These are phyloP conservation scores for Saccharomycopsis synnaedendra DNA, from an alignment of 805 yeast genomes.

Conservation along the genomic window DNA sequence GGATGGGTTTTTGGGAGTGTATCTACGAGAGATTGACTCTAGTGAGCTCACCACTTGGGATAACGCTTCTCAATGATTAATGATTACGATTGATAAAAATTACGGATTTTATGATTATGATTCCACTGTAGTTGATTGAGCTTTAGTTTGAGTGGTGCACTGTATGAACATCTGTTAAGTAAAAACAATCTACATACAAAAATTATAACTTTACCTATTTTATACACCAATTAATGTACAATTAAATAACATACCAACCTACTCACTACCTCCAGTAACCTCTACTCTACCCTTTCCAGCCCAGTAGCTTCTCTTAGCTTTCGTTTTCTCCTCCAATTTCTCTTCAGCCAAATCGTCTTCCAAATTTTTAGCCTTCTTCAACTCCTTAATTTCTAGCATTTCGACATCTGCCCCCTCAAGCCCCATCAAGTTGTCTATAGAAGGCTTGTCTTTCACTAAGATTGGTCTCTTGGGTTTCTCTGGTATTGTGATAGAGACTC, in stretches of 20 bases:
- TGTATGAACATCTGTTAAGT: no score
- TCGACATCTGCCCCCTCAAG: neutral
- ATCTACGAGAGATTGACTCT: neutral
- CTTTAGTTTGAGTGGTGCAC: no score
- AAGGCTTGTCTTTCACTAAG: neutral
- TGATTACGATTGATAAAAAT: no score
- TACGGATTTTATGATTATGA: no score
- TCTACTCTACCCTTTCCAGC: conserved; percentile 23
- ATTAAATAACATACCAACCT: neutral
- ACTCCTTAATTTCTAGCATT: neutral
- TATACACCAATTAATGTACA: neutral
- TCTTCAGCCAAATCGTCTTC: neutral
- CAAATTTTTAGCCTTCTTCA: neutral
- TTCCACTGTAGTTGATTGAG: no score
- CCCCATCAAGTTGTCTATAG: neutral
- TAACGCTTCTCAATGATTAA: no score
- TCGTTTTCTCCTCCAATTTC: neutral
- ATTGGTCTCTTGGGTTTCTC: no score
- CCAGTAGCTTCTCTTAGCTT: conserved; percentile 27
- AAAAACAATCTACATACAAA: no score
- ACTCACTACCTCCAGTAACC: no score
- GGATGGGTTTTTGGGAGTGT: conserved; percentile 10
- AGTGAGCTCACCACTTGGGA: no score
- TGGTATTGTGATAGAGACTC: no score
- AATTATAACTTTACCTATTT: neutral